Evolutionary conservation across 805 yeast species (phyloP).

Genomic region (Saturnispora bothae): DNA sequence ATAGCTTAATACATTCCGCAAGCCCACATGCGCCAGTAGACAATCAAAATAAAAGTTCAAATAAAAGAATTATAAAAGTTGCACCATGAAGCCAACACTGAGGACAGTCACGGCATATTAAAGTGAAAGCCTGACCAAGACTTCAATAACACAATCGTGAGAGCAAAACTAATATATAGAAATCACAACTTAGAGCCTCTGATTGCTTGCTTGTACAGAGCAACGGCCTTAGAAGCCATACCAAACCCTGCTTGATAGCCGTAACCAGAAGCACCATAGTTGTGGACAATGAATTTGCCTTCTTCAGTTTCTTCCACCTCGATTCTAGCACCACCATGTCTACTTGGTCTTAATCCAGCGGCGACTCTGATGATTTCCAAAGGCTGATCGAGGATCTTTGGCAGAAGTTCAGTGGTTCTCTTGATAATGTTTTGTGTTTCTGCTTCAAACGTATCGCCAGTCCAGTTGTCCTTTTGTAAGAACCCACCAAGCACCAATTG

Average conservation of each 20-base stretch:
- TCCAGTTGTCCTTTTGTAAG: slow-evolving; percentile 53
- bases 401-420: slow-evolving; percentile 44
- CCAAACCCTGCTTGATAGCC: slow-evolving; percentile 62
- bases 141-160: too few species aligned
- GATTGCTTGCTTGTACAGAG: slow-evolving; percentile 16
- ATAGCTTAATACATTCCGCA: too few species aligned
- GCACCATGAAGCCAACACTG: too few species aligned
- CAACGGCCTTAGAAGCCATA: slow-evolving; percentile 42
- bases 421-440: slow-evolving; percentile 53
- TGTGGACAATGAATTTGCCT: slow-evolving; percentile 44
- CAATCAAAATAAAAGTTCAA: too few species aligned
- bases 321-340: slow-evolving; percentile 67
- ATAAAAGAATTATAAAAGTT: not conserved
- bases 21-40: too few species aligned
- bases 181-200: slow-evolving; percentile 8
- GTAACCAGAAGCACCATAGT: slow-evolving; percentile 61
- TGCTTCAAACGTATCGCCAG: slow-evolving; percentile 43
- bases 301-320: slow-evolving; percentile 45
- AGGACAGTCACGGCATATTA: too few species aligned
- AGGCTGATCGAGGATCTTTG: slow-evolving; percentile 34
- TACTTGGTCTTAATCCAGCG: slow-evolving; percentile 68
- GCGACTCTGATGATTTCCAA: slow-evolving; percentile 51
- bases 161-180: too few species aligned
- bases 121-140: too few species aligned
- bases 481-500: slow-evolving; percentile 71